phyloP scores from a whole-genome alignment of 208 protist genomes.

The Acanthamoeba culbertsoni region DNA sequence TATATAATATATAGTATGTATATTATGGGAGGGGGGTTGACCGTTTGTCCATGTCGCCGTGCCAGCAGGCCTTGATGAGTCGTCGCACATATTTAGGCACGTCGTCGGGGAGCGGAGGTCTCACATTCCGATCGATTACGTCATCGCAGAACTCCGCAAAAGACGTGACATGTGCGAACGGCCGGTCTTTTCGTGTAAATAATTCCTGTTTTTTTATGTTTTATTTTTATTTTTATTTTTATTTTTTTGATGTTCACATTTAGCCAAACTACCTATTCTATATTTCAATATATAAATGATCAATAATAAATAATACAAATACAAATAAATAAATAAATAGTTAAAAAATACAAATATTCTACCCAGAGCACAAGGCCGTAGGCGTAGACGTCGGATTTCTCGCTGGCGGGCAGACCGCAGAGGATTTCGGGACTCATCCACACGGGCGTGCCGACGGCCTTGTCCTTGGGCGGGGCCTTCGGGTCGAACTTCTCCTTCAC shows the following conservation, averaged over 20 bases:
- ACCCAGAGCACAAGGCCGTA: constrained; percentile 30
- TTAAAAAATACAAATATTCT: background rate
- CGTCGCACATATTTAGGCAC: background rate
- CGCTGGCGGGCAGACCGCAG: background rate
- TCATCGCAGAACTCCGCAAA: constrained; percentile 35
- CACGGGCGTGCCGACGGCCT: constrained; percentile 30
- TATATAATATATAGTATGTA: background rate
- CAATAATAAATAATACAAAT: background rate
- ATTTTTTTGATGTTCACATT: background rate
- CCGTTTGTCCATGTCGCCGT: constrained; percentile 17
- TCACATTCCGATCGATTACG: background rate
- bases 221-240: background rate
- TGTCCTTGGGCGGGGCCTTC: constrained; percentile 21
- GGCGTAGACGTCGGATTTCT: constrained; percentile 38
- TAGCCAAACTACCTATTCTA: too few relatives aligned
- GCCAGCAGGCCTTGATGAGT: constrained; percentile 29
- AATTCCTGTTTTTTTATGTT: background rate
- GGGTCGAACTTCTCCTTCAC: constrained; percentile 43
- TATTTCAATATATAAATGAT: background rate
- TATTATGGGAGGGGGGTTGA: background rate
- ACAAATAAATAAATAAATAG: background rate
- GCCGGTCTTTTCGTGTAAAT: background rate
- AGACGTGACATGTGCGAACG: constrained; percentile 5
- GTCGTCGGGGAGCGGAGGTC: background rate
- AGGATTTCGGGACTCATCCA: constrained; percentile 51